Evolutionary conservation across 768 basidiomycete genomes (phyloP).

Genomic region (Lactarius tabidus): DNA sequence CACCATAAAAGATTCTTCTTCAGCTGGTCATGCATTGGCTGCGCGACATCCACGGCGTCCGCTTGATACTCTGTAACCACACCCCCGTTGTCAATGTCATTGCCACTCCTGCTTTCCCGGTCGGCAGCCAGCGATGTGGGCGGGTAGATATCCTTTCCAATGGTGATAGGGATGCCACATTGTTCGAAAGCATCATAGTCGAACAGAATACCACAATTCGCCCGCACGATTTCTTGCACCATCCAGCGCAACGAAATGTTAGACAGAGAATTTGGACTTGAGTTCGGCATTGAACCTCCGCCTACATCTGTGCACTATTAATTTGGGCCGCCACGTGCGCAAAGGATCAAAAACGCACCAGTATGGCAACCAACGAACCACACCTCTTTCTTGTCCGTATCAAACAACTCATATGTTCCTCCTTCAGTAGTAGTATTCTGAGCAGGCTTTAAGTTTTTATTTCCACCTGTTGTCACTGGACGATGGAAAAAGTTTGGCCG

Average conservation of each 20-base stretch:
- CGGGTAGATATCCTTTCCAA: background rate
- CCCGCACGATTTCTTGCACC: conserved; percentile 18
- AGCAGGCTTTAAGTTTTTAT: no score
- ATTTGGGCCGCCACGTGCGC: no score
- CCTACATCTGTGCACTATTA: conserved; percentile 15
- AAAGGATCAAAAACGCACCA: conserved; percentile 9
- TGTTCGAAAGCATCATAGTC: conserved; percentile 13
- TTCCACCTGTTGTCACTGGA: no score
- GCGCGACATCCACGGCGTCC: conserved; percentile 36
- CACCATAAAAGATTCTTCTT: conserved; percentile 50
- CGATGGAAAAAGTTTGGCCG: conserved; percentile 60
- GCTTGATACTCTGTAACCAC: background rate
- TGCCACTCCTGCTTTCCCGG: background rate
- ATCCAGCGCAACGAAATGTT: conserved; percentile 26
- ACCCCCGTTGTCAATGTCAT: background rate
- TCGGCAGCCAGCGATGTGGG: background rate
- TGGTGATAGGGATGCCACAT: conserved; percentile 13
- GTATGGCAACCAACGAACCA: conserved; percentile 26
- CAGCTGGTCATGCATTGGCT: conserved; percentile 54
- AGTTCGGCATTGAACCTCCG: conserved; percentile 13
- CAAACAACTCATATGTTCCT: background rate
- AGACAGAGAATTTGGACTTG: conserved; percentile 9
- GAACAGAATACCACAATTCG: conserved; percentile 15
- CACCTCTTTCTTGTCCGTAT: conserved; percentile 21
- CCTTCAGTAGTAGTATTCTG: no score